A percentile compares a stretch with the other conserved stretches of the same genome.
These are phyloP conservation scores for Botrytis tulipae DNA, from an alignment of 2,329 filamentous ascomycete species.

Conservation along the genomic window DNA sequence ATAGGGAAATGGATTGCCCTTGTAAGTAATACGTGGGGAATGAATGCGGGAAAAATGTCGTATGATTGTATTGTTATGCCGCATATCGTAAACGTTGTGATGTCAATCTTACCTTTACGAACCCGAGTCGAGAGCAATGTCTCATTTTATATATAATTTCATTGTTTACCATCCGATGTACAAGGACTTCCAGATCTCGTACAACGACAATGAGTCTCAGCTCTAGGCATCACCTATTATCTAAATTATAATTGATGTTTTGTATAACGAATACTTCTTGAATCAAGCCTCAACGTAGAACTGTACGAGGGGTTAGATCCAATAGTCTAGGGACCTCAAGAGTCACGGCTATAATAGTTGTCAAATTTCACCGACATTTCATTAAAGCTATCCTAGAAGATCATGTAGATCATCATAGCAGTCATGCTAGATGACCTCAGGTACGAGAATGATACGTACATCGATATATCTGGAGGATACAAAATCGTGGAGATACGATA, in stretches of 20 bases:
- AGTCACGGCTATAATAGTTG: neutral
- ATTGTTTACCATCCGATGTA: neutral
- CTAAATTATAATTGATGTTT: neutral
- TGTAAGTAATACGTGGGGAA: neutral
- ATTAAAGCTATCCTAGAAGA: neutral
- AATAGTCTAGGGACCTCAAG: neutral
- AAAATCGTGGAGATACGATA: neutral
- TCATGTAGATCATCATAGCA: conserved; percentile 5
- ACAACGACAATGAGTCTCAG: neutral
- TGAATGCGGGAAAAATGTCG: neutral
- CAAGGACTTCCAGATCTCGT: neutral
- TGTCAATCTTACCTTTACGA: conserved; percentile 1
- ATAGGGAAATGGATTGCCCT: neutral
- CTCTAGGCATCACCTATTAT: conserved; percentile 13
- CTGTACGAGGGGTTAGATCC: neutral
- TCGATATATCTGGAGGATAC: neutral
- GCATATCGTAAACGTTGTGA: neutral
- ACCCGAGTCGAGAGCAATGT: neutral
- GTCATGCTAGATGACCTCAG: neutral
- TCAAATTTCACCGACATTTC: conserved; percentile 7
- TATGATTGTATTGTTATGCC: neutral
- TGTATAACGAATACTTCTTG: neutral
- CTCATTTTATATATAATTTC: neutral
- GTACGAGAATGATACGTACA: neutral
- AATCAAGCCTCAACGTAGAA: neutral